These are phyloP conservation scores for Acer yangbiense DNA, from an alignment of 345 rosid species.

Conservation along the genomic window DNA sequence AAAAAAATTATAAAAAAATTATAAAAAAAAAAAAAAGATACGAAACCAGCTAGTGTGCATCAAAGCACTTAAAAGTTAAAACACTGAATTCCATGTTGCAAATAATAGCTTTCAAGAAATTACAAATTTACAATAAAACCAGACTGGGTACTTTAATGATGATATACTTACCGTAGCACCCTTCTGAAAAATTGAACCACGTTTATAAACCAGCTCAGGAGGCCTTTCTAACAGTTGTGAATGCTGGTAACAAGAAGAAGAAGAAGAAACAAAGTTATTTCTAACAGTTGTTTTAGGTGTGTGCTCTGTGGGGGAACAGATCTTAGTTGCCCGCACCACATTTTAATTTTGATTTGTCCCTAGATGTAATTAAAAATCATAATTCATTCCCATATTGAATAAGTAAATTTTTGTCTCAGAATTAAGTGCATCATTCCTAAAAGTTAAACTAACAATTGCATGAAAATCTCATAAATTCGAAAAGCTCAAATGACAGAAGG, in stretches of 20 bases:
- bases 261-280: neutral
- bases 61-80: neutral
- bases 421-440: neutral
- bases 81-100: neutral
- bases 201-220: constrained; percentile 72
- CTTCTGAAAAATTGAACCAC: constrained; percentile 74
- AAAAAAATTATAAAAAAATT: too few relatives aligned
- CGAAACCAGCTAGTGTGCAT: neutral
- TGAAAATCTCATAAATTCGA: neutral
- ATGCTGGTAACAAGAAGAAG: constrained; percentile 58
- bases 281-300: too few relatives aligned
- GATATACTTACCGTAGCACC: constrained; percentile 62
- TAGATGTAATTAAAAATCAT: neutral
- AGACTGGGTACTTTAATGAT: neutral
- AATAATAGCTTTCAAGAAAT: neutral
- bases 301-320: neutral
- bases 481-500: neutral
- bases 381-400: neutral
- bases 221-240: constrained; percentile 74
- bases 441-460: neutral
- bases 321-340: neutral
- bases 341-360: neutral
- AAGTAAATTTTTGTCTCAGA: neutral
- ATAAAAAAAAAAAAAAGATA: too few relatives aligned
- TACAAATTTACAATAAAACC: neutral